phyloP scores from a whole-genome alignment of 2,329 filamentous ascomycete genomes.

The Hirsutella rhossiliensis region DNA sequence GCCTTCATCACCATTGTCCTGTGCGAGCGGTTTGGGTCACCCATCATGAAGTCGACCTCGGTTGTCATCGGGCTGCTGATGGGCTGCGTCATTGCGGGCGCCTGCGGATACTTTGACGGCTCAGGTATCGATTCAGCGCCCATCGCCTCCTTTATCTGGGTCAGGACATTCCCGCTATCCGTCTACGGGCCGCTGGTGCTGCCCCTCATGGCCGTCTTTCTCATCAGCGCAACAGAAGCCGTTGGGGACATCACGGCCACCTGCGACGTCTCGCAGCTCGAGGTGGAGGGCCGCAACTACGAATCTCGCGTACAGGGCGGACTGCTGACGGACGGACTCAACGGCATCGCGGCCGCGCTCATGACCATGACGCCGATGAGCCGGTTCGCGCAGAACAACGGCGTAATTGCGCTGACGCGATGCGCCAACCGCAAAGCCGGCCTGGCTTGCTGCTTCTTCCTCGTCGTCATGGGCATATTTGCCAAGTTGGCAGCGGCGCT shows the following conservation, averaged over 20 bases:
- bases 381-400: conserved; percentile 76
- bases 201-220: conserved; percentile 55
- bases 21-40: conserved; percentile 69
- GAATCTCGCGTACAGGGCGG: conserved; percentile 71
- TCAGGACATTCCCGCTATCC: conserved; percentile 60
- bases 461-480: conserved; percentile 71
- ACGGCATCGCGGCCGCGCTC: conserved; percentile 62
- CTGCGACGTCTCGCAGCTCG: conserved; percentile 66
- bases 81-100: conserved; percentile 69
- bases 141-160: conserved; percentile 65
- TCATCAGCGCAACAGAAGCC: conserved; percentile 67
- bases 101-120: conserved; percentile 67
- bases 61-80: conserved; percentile 63
- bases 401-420: conserved; percentile 69
- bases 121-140: conserved; percentile 61
- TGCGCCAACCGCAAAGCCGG: conserved; percentile 74
- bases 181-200: conserved; percentile 65
- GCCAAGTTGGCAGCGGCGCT: conserved; percentile 73
- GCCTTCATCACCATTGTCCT: conserved; percentile 72
- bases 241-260: conserved; percentile 74
- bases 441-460: conserved; percentile 65
- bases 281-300: conserved; percentile 60
- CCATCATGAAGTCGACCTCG: conserved; percentile 72
- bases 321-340: conserved; percentile 65
- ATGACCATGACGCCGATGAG: conserved; percentile 73